A percentile compares a stretch with the other conserved stretches of the same genome.
phyloP scores from a whole-genome alignment of 306 rosid species.

The Casuarina glauca region DNA sequence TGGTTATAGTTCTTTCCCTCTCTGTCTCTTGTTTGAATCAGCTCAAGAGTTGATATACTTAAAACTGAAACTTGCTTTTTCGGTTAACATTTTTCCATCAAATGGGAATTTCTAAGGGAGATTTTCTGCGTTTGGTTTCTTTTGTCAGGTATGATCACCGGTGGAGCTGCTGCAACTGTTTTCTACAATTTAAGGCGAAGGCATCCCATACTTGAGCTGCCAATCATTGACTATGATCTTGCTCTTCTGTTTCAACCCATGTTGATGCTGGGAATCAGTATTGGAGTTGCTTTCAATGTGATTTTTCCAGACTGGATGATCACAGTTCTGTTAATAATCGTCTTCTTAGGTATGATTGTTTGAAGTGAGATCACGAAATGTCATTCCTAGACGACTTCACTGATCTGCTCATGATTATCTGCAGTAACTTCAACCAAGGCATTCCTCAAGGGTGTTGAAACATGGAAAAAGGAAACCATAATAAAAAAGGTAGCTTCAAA shows the following conservation, averaged over 20 bases:
- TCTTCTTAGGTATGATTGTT: slow-evolving; percentile 53
- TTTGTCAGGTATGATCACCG: slow-evolving; percentile 88
- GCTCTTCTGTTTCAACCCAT: slow-evolving; percentile 87
- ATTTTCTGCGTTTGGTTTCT: not conserved
- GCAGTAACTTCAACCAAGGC: slow-evolving; percentile 85
- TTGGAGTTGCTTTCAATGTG: slow-evolving; percentile 87
- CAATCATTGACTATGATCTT: slow-evolving; percentile 88
- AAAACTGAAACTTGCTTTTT: not conserved
- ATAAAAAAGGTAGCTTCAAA: slow-evolving; percentile 54
- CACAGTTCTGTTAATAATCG: slow-evolving; percentile 76
- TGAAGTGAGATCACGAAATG: not conserved
- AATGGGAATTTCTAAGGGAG: not conserved
- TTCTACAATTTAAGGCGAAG: slow-evolving; percentile 75
- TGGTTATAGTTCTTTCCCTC: not conserved
- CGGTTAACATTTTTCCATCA: not conserved
- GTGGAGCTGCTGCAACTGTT: slow-evolving; percentile 79
- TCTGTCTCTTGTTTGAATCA: not conserved
- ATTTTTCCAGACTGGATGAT: slow-evolving; percentile 91
- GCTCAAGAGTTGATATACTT: not conserved
- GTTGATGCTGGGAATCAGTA: slow-evolving; percentile 96
- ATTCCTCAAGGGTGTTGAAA: slow-evolving; percentile 73
- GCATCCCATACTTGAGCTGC: slow-evolving; percentile 72
- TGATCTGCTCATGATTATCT: slow-evolving; percentile 19
- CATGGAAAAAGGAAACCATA: slow-evolving; percentile 94
- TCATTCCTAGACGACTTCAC: not conserved